Evolutionary conservation across 495 filamentous ascomycete genomes (phyloP).

Genomic region (Hypoxylon intermedium): DNA sequence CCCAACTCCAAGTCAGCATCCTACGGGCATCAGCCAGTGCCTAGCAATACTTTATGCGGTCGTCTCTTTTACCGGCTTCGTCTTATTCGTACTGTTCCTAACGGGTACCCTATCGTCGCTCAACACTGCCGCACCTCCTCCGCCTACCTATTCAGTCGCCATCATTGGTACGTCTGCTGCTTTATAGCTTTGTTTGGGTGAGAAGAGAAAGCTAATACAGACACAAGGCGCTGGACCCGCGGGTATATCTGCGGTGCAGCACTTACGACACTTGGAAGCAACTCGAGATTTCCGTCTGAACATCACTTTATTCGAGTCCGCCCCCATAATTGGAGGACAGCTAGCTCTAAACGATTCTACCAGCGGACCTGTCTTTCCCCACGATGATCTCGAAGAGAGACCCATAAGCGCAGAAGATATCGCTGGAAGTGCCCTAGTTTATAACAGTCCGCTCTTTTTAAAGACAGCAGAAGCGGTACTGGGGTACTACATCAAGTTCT

Average conservation of each 20-base stretch:
- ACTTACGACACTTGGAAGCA: slow-evolving; percentile 15
- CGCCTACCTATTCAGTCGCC: slow-evolving; percentile 29
- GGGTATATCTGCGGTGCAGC: slow-evolving; percentile 38
- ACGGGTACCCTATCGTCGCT: background rate
- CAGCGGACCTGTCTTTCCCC: slow-evolving; percentile 24
- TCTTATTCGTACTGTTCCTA: no score
- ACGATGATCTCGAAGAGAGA: slow-evolving; percentile 26
- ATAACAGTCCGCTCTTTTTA: slow-evolving; percentile 36
- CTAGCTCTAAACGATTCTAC: slow-evolving; percentile 30
- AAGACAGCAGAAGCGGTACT: slow-evolving; percentile 26
- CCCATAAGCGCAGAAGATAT: slow-evolving; percentile 41
- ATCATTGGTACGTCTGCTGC: slow-evolving; percentile 33
- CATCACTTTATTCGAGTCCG: slow-evolving; percentile 38
- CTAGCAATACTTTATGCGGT: no score
- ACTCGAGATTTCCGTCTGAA: slow-evolving; percentile 18
- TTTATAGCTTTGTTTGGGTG: background rate
- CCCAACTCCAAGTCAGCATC: background rate
- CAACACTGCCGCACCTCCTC: background rate
- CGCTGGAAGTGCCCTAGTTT: slow-evolving; percentile 32
- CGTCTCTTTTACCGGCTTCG: no score
- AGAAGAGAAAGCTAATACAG: slow-evolving; percentile 4
- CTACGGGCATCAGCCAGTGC: no score
- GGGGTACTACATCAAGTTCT: slow-evolving; percentile 30
- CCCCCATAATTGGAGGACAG: slow-evolving; percentile 34
- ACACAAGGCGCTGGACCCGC: slow-evolving; percentile 38